Conservation (phyloP, 768 basidiomycete species). For the Hydnomerulius pinastri region DNA sequence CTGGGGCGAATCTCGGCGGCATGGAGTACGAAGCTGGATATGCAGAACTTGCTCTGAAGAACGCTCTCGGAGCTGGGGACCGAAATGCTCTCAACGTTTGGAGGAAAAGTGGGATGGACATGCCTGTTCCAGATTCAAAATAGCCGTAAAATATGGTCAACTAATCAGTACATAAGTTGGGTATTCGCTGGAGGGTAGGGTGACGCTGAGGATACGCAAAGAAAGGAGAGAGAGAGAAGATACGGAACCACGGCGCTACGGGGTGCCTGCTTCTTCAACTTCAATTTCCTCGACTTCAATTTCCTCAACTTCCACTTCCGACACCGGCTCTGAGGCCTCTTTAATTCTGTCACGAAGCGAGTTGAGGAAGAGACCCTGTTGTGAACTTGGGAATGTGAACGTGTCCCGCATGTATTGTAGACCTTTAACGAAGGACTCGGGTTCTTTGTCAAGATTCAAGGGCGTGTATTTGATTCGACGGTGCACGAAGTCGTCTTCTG, state of each 20-base stretch:
- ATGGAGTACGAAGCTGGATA: slow-evolving; percentile 63
- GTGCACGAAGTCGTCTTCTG: slow-evolving; percentile 33
- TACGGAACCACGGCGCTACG: not conserved
- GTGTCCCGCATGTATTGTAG: slow-evolving; percentile 61
- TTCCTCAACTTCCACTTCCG: slow-evolving; percentile 24
- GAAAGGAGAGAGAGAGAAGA: not conserved
- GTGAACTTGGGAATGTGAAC: slow-evolving; percentile 70
- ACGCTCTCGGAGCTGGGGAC: slow-evolving; percentile 43
- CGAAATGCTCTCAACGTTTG: slow-evolving; percentile 49
- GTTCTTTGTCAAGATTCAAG: slow-evolving; percentile 62
- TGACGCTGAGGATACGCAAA: slow-evolving; percentile 4
- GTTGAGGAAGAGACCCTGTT: slow-evolving; percentile 67
- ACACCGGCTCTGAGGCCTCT: slow-evolving; percentile 31
- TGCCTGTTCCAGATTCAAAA: slow-evolving; percentile 1
- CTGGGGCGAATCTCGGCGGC: slow-evolving; percentile 75
- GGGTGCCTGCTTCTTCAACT: slow-evolving; percentile 20
- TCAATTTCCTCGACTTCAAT: slow-evolving; percentile 28
- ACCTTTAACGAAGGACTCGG: slow-evolving; percentile 51
- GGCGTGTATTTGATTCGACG: slow-evolving; percentile 58
- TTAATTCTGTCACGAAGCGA: slow-evolving; percentile 57
- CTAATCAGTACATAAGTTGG: slow-evolving; percentile 12
- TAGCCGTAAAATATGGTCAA: slow-evolving; percentile 1
- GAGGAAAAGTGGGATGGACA: slow-evolving; percentile 50
- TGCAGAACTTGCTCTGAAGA: slow-evolving; percentile 46
- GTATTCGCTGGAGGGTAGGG: slow-evolving; percentile 14